phyloP scores from a whole-genome alignment of 176 grass and related monocot species.

The Avena insularis region DNA sequence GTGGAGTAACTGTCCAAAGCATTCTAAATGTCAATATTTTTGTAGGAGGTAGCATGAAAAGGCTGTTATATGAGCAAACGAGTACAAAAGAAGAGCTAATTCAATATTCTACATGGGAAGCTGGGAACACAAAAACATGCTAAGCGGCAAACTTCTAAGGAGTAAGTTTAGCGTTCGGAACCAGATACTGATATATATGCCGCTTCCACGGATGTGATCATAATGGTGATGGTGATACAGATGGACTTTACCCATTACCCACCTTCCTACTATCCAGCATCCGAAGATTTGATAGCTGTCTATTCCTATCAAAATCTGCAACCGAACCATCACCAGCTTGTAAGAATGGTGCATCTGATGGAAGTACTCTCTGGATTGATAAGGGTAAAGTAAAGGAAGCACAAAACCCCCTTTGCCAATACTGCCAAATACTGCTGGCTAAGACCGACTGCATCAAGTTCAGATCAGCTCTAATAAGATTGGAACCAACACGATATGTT shows the following conservation, averaged over 20 bases:
- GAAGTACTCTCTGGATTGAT: conserved; percentile 86
- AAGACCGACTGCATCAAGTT: conserved; percentile 74
- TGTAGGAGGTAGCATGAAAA: not conserved
- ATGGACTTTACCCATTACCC: conserved; percentile 46
- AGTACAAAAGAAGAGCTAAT: conserved; percentile 24
- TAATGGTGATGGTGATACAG: conserved; percentile 4
- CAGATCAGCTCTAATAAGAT: conserved; percentile 83
- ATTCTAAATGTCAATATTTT: conserved; percentile 16
- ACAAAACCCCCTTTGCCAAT: conserved; percentile 96
- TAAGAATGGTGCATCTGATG: conserved; percentile 71
- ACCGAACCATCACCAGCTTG: conserved; percentile 65
- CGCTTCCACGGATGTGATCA: conserved; percentile 31
- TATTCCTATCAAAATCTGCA: conserved; percentile 76
- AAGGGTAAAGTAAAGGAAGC: conserved; percentile 93
- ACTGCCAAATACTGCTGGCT: conserved; percentile 81
- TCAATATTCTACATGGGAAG: conserved; percentile 4
- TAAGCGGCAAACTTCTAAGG: conserved; percentile 11
- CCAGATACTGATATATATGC: conserved; percentile 42
- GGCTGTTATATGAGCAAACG: not conserved
- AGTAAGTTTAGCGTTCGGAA: conserved; percentile 33
- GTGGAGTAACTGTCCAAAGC: conserved; percentile 30
- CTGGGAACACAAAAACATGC: not conserved
- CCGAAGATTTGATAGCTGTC: conserved; percentile 56
- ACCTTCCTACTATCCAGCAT: conserved; percentile 70
- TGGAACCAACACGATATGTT: conserved; percentile 75